Conservation (phyloP, 768 basidiomycete genomes). For the Daedaleopsis sinensis region DNA sequence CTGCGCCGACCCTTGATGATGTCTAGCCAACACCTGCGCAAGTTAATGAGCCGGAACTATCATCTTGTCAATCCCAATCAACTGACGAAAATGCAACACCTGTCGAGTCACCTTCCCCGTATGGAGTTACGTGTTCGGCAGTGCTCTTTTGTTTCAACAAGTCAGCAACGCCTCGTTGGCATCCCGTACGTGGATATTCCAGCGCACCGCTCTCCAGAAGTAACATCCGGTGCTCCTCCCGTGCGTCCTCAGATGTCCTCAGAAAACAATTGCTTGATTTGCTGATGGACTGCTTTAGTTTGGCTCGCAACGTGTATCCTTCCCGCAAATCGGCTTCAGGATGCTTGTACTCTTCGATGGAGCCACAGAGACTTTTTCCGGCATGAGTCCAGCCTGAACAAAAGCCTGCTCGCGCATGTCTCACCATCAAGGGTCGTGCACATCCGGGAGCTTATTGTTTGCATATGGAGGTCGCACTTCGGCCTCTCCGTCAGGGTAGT, state of each 20-base stretch:
- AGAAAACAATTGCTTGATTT: constrained; percentile 12
- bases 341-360: constrained; percentile 4
- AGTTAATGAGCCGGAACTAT: constrained; percentile 3
- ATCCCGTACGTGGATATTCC: background rate
- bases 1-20: constrained; percentile 7
- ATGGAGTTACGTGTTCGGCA: constrained; percentile 21
- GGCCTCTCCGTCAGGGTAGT: constrained; percentile 14
- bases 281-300: background rate
- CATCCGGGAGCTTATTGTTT: constrained; percentile 7
- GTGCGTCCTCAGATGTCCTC: constrained; percentile 12
- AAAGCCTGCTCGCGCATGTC: constrained; percentile 2
- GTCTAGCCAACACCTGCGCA: constrained; percentile 2
- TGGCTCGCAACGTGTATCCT: constrained; percentile 14
- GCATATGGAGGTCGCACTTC: constrained; percentile 4
- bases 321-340: constrained; percentile 14
- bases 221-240: background rate
- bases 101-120: constrained; percentile 13
- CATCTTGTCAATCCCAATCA: constrained; percentile 19
- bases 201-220: constrained; percentile 13
- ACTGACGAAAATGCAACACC: constrained; percentile 13
- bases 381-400: background rate
- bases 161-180: constrained; percentile 3
- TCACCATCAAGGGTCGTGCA: constrained; percentile 6
- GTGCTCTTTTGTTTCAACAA: constrained; percentile 17
- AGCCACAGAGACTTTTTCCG: constrained; percentile 1